Evolutionary conservation across 1,139 yeast species (phyloP), one percentile per base, ranked within the genome.

Genomic region (Blastobotrys raffinosifermentans): DNA sequence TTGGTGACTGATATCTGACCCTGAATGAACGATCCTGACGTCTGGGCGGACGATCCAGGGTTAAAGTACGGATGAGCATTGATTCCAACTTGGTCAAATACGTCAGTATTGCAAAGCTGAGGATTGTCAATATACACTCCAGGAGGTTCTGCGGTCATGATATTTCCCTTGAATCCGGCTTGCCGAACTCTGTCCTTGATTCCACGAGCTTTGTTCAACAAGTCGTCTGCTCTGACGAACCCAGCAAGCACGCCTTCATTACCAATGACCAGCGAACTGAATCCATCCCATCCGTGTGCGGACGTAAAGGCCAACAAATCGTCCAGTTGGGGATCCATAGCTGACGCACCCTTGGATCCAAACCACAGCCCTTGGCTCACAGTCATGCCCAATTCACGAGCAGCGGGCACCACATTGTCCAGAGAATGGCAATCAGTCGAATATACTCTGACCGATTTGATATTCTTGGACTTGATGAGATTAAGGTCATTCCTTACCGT

Each of bases 311-410:
- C 35, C 39, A 85, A 72, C 34, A 87, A 54, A 21, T 66, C 75
- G 18, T 58, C 43, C 26, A 85, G 77, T 36, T 75, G 70, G 37
- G 51, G 60, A 57, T 84, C 87, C 46, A 85, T 74, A 3, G 89
- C 77, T 50, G 76, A 75, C 26, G 71, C 77, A 47, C 94, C 95
- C 14, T 47, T 38, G 21, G 64, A 50, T 23, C 64, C 58, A 50
- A 87, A 78, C 91, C 93, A 87, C 61, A 87, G 73, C 30, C 96
- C 96, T 67, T 85, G 96, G 60, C 83, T 81, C 36, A 87, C 77
- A 33, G 65, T 75, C 37, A 87, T 60, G 2, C 94, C 95, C 35
- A 81, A 63, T 9, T 61, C 41, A n/a, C 57, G 53, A 45, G 81
- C 73, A 35, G 70, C 72, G 34, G 91, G 84, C 50, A 78, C 70